These are phyloP conservation scores for Coprinopsis sp. DNA, from an alignment of 768 basidiomycete genomes.

Conservation along the genomic window DNA sequence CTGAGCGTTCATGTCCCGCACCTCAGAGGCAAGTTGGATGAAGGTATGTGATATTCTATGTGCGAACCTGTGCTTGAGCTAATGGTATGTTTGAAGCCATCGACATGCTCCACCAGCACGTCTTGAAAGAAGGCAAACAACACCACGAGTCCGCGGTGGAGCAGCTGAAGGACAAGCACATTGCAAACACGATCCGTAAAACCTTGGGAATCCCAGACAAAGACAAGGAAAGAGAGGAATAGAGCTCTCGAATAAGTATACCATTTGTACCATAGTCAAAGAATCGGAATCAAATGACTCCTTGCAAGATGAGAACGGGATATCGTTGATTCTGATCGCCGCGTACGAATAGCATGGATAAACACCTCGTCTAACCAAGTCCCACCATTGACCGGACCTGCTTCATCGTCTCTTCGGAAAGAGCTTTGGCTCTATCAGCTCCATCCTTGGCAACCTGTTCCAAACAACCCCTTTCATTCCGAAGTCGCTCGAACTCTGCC, in stretches of 20 bases:
- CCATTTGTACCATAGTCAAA: background rate
- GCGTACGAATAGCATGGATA: background rate
- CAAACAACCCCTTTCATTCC: slow-evolving; percentile 57
- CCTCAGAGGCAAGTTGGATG: slow-evolving; percentile 20
- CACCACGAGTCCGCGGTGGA: slow-evolving; percentile 34
- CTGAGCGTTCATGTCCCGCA: background rate
- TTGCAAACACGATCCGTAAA: slow-evolving; percentile 28
- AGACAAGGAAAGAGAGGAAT: background rate
- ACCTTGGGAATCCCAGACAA: slow-evolving; percentile 1
- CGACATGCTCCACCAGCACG: slow-evolving; percentile 39
- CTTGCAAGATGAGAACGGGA: background rate
- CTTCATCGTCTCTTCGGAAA: slow-evolving; percentile 59
- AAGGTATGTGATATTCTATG: slow-evolving; percentile 20
- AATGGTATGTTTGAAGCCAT: slow-evolving; percentile 23
- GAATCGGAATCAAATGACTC: background rate
- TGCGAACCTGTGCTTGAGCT: background rate
- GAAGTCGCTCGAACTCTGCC: slow-evolving; percentile 61
- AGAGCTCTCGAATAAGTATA: background rate
- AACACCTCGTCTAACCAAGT: slow-evolving; percentile 19
- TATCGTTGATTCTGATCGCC: background rate
- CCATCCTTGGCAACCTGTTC: slow-evolving; percentile 60
- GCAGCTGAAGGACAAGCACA: slow-evolving; percentile 37
- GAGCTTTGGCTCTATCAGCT: slow-evolving; percentile 52
- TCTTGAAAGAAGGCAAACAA: slow-evolving; percentile 33
- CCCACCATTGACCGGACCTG: slow-evolving; percentile 71